Conservation (phyloP, 129 eudicot genomes). For the Artemisia annua region DNA sequence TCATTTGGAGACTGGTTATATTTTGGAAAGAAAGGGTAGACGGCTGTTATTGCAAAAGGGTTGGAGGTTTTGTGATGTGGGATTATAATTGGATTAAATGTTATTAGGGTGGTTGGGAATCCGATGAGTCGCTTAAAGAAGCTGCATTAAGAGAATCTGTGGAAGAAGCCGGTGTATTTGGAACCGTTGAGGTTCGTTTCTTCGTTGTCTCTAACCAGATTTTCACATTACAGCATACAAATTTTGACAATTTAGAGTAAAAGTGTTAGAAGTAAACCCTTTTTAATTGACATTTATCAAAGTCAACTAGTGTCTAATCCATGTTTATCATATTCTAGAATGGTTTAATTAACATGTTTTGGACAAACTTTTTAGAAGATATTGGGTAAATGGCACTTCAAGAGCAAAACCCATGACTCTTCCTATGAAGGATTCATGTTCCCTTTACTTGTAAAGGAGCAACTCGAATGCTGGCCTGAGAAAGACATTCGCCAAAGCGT, state of each 20-base stretch:
- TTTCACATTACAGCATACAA: not conserved
- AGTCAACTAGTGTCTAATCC: constrained; percentile 2
- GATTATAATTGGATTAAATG: too few relatives aligned
- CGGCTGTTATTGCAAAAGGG: too few relatives aligned
- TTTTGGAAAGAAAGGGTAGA: too few relatives aligned
- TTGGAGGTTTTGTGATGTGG: too few relatives aligned
- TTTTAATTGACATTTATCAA: not conserved
- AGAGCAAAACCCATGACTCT: constrained; percentile 44
- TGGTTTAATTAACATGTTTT: not conserved
- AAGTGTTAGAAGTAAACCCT: not conserved
- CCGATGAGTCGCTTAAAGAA: constrained; percentile 55
- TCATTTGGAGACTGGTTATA: too few relatives aligned
- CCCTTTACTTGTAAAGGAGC: constrained; percentile 62
- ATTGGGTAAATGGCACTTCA: constrained; percentile 62
- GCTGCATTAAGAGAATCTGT: constrained; percentile 73
- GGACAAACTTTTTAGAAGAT: constrained; percentile 35
- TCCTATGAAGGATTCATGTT: constrained; percentile 72
- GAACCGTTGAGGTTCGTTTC: constrained; percentile 69
- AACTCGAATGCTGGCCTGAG: constrained; percentile 80
- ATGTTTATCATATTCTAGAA: constrained; percentile 5
- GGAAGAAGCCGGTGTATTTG: constrained; percentile 86
- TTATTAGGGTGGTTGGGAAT: constrained; percentile 84
- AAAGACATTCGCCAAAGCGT: constrained; percentile 66
- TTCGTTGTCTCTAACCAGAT: not conserved
- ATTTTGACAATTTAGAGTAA: not conserved